Evolutionary conservation across 129 eudicot genomes (phyloP), one percentile per base, ranked within the genome.

Genomic region (Flaveria brownii): DNA sequence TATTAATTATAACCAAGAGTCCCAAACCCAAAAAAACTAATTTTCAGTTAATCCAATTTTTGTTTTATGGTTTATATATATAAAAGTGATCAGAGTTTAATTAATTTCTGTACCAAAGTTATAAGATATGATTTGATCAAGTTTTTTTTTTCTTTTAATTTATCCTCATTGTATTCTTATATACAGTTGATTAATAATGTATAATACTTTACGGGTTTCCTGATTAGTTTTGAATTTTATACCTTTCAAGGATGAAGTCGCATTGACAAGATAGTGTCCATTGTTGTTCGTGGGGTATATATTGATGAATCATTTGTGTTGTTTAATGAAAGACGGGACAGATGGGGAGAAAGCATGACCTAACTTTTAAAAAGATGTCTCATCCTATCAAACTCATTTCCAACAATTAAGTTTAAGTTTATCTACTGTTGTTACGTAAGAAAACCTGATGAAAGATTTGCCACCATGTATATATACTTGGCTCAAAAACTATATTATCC

Each of bases 401-500:
- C 63, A 62, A 63, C 72, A 70, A 36, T 36, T 36, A 36, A 36
- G 41, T 36, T 36, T 36, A 5, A 57, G 71, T 66, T 72, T 26
- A 62, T 73, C 45, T 68, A 68, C 68, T 51, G 73, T 65, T 79
- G 83, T 55, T 72, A 80, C 83, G 46, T 65, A 80, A 80, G 83
- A 80, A 72, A 65, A 26, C 67, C 78, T 51, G 42, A 64, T 50
- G 72, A 79, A 50, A 74, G 79, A 73, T 56, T 57, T 74, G 75
- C 80, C 84, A 81, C 84, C 84, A 74, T 74, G 76, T 75, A 75
- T 68, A 67, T 74, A 30, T 28, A 81, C 76, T 66, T 68, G 84
- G 80, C 80, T 59, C 70, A 28, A 74, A 81, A 68, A 45, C 76
- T 74, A 74, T 69, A 68, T 81, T 74, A 61, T 81, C 41, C 47